Percentiles rank a stretch among this genome's conserved stretches.
These are phyloP conservation scores for Hypomyces rosellus DNA, from an alignment of 2,329 filamentous ascomycete genomes.

Conservation along the genomic window DNA sequence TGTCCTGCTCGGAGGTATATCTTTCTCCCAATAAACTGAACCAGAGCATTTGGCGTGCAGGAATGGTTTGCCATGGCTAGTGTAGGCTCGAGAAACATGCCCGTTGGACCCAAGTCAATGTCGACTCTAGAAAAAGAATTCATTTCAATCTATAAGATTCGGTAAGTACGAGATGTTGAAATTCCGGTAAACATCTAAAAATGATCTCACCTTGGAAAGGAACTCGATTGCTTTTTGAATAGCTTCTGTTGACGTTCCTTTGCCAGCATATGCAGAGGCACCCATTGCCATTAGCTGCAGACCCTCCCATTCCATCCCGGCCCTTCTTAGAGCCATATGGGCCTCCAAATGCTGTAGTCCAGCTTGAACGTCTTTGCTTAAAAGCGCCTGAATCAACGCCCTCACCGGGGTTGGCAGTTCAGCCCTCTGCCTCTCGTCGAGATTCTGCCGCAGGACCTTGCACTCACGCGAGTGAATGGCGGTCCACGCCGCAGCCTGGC, in stretches of 20 bases:
- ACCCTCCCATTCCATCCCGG: slow-evolving; percentile 36
- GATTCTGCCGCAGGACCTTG: slow-evolving; percentile 32
- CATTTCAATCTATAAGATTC: slow-evolving; percentile 44
- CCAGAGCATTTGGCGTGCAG: slow-evolving; percentile 53
- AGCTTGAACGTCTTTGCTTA: slow-evolving; percentile 29
- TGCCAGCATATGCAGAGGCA: slow-evolving; percentile 35
- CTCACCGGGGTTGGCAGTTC: slow-evolving; percentile 49
- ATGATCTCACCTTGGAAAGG: slow-evolving; percentile 45
- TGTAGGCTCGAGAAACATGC: slow-evolving; percentile 49
- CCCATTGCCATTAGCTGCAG: slow-evolving; percentile 43
- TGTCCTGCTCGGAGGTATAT: slow-evolving; percentile 45
- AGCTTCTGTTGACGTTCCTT: slow-evolving; percentile 28
- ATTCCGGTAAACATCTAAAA: not conserved
- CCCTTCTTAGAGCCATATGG: slow-evolving; percentile 36
- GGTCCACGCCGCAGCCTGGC: slow-evolving; percentile 51
- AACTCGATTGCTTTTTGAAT: slow-evolving; percentile 38
- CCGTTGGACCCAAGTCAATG: slow-evolving; percentile 44
- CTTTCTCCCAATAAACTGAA: slow-evolving; percentile 47
- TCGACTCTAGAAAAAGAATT: slow-evolving; percentile 56
- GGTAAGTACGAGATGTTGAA: too few species aligned
- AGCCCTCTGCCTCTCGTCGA: slow-evolving; percentile 15
- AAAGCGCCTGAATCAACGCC: slow-evolving; percentile 45
- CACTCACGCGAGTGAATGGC: slow-evolving; percentile 50
- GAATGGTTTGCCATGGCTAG: slow-evolving; percentile 58
- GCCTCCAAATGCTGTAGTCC: slow-evolving; percentile 38